Evolutionary conservation across 305 asterid species (phyloP).

Genomic region (Galium porrigens): DNA sequence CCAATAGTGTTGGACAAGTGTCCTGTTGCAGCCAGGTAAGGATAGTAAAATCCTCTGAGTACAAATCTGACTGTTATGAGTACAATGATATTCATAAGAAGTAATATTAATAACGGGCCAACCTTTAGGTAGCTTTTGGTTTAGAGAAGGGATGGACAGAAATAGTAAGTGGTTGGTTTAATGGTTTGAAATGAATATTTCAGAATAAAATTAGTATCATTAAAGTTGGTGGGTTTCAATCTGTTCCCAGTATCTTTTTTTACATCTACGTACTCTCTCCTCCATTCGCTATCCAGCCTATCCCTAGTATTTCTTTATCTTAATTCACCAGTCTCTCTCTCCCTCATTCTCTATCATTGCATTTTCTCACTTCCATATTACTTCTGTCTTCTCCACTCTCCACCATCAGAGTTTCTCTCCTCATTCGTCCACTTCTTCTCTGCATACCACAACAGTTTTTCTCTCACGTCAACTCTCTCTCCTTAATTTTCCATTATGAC

Average conservation of each 20-base stretch:
- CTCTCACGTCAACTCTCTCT: too few species aligned
- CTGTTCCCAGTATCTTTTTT: too few species aligned
- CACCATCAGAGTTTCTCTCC: not conserved
- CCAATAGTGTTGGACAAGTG: conserved; percentile 77
- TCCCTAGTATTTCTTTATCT: too few species aligned
- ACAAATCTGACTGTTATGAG: not conserved
- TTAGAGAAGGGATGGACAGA: not conserved
- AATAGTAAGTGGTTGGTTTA: not conserved
- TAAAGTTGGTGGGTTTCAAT: not conserved
- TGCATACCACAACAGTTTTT: too few species aligned
- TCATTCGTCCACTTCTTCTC: too few species aligned
- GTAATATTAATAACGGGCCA: not conserved
- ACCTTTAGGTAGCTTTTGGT: not conserved
- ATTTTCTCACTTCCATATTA: too few species aligned
- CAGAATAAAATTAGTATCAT: not conserved
- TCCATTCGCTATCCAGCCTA: not conserved
- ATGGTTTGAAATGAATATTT: not conserved
- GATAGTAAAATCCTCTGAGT: not conserved
- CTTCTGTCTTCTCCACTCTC: not conserved
- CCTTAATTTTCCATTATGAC: too few species aligned
- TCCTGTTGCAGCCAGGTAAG: conserved; percentile 79
- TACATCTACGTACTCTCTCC: not conserved
- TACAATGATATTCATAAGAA: not conserved
- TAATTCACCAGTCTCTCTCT: too few species aligned
- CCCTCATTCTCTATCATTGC: too few species aligned